Evolutionary conservation across 768 basidiomycete genomes (phyloP).

Genomic region (Leccinum barrowsii): DNA sequence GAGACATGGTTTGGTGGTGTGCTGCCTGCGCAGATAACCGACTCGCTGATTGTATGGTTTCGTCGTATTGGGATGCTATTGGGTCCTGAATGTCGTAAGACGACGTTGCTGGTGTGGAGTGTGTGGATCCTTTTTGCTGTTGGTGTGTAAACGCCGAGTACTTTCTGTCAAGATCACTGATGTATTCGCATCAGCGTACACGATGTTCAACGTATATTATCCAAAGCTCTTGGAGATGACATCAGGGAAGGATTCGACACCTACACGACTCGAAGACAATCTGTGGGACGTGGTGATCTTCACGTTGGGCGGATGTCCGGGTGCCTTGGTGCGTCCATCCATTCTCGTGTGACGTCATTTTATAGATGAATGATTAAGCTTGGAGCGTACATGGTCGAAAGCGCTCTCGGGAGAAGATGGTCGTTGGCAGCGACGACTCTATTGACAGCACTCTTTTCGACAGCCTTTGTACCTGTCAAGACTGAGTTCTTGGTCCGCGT

Average conservation of each 20-base stretch:
- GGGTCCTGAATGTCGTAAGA: constrained; percentile 68
- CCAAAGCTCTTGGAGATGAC: constrained; percentile 77
- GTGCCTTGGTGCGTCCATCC: constrained; percentile 59
- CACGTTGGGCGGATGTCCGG: constrained; percentile 80
- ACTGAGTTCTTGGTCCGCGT: constrained; percentile 56
- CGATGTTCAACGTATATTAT: constrained; percentile 91
- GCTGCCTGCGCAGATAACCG: constrained; percentile 50
- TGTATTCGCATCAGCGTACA: constrained; percentile 50
- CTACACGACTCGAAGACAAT: constrained; percentile 55
- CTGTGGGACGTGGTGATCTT: constrained; percentile 87
- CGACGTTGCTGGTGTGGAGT: constrained; percentile 76
- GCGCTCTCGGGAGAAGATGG: constrained; percentile 61
- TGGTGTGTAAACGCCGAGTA: constrained; percentile 44
- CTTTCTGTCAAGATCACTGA: neutral
- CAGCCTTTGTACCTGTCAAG: constrained; percentile 60
- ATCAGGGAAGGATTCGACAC: constrained; percentile 15
- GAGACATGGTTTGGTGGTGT: constrained; percentile 37
- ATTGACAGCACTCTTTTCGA: constrained; percentile 70
- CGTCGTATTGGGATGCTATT: constrained; percentile 68
- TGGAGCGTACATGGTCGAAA: constrained; percentile 81
- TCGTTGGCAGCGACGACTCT: constrained; percentile 76
- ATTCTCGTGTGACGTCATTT: neutral
- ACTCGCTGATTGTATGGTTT: constrained; percentile 58
- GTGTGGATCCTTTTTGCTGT: constrained; percentile 75
- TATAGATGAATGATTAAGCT: constrained; percentile 43